Evolutionary conservation across 371 early-diverging fungal genomes (phyloP), one percentile per base, ranked within the genome.

Genomic region (Actinomucor elegans): DNA sequence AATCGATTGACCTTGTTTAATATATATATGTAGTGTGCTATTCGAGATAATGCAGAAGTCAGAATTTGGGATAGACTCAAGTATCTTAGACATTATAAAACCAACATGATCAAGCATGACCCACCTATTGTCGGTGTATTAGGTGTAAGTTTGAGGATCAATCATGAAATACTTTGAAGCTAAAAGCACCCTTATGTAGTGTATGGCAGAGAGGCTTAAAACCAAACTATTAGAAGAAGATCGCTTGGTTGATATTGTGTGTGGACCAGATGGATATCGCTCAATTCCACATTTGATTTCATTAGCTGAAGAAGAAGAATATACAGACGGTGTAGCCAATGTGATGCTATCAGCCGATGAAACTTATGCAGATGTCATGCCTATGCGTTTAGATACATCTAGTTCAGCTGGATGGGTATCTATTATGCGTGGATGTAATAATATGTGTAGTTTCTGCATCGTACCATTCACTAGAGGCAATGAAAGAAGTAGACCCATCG

Each of bases 281-380:
- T 85, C 86, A 7, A 76, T 91, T 42, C 91, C 91, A 4, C 80
- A 85, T 57, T 70, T 91, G 26, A 78, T 91, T 46, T 79, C 82
- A 5, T 58, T 90, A 55, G 79, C 85, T 1, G 77, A 81, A 28
- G 69, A 68, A n/a, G 80, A 85, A 26, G 81, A 85, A 34, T 79
- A 78, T 29, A 79, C 81, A 24, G 51, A 63, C 29, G 88, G 89
- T 21, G 85, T 89, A 24, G 90, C 90, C 20, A 91, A 91, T 48
- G 91, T 91, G 27, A 85, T 91, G 81, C 75, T 91, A 28, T 89
- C 89, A 10, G 90, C 90, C 1, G 91, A 91, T 58, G 91, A 91
- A 66, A 90, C 91, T 3, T 91, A 91, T 59, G 88, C 91, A 1
- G 91, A 91, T 58, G 84, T 91, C 34, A 84, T 88, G 57, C 91